These are phyloP conservation scores for Gautieria morchelliformis DNA, from an alignment of 768 basidiomycete species.

Conservation along the genomic window DNA sequence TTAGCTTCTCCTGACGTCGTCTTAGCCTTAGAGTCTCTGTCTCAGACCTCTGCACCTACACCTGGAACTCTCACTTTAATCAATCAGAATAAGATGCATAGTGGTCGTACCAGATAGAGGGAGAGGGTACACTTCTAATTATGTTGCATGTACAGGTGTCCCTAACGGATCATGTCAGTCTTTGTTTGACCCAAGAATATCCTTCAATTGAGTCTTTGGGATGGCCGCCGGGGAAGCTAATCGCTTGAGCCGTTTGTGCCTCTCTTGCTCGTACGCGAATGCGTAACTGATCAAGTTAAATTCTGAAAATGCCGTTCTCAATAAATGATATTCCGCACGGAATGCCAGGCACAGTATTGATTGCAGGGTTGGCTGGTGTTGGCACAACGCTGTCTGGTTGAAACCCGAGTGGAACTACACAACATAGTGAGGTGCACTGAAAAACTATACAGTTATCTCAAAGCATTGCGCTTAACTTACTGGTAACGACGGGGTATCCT, in stretches of 20 bases:
- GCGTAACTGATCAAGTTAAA: conserved; percentile 48
- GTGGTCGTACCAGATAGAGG: no score
- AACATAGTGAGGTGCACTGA: background rate
- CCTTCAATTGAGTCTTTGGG: no score
- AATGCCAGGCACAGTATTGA: conserved; percentile 36
- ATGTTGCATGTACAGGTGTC: no score
- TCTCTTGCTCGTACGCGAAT: conserved; percentile 48
- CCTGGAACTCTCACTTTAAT: no score
- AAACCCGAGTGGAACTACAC: conserved; percentile 49
- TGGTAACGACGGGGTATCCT: no score
- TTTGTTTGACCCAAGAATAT: conserved; percentile 17
- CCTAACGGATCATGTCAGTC: no score
- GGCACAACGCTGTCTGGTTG: conserved; percentile 34
- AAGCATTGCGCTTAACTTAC: no score
- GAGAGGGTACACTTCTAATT: no score
- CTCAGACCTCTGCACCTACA: no score
- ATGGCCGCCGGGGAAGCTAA: conserved; percentile 22
- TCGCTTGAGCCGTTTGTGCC: conserved; percentile 21
- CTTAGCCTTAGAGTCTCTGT: no score
- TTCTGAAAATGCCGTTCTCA: conserved; percentile 53
- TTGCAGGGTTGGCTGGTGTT: conserved; percentile 25
- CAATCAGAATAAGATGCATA: no score
- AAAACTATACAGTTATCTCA: background rate
- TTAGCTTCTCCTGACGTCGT: no score
- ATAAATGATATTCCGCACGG: conserved; percentile 57